Evolutionary conservation across 768 basidiomycete species (phyloP), one percentile per base, ranked within the genome.

Genomic region (Gymnopilus dilepis): DNA sequence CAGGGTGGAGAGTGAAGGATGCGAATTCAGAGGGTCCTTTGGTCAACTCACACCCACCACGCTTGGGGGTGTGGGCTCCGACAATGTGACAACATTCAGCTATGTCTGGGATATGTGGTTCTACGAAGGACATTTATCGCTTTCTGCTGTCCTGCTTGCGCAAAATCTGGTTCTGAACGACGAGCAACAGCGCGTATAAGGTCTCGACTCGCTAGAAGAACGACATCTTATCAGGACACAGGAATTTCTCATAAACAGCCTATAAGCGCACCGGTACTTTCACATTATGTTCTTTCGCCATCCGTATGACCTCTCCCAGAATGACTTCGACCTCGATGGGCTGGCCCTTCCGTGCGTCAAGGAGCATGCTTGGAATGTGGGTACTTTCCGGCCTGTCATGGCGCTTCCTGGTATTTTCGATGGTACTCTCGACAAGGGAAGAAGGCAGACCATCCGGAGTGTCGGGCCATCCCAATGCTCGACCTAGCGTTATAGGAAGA

Each of bases 401-500:
- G 13, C 28, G 9, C 24, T 55, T 53, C 7, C 43, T 22, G 12
- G 60, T 61, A 6, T 56, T 48, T 21, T 61, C 60, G 4, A 61
- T 26, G 1, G 56, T 55, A 42, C 45, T 34, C 11, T 48, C 50
- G 17, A 55, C 34, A 9, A 57, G 19, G 2, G 60, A 50, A 19
- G 60, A 56, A 1, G 60, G 60, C 30, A 61, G 6, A 28, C 60
- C 60, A 33, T 61, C 60, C 7, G 43, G 52, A 0, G 60, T 56
- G 41, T 61, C 60, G 30, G 60, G 60, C 41, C 48, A 61, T 6
- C 60, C 60, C 22, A 61, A 47, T 43, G 65, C 61, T 50, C 61
- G 50, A 26, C 62, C 62, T 64, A 30, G 9, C 28, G 4, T 24
- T 28, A 13, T 1, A 19, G 7, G 4, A 17, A 31, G 2, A 31